Conservation (phyloP, 2,329 filamentous ascomycete genomes). For the Colletotrichum lindemuthianum region DNA sequence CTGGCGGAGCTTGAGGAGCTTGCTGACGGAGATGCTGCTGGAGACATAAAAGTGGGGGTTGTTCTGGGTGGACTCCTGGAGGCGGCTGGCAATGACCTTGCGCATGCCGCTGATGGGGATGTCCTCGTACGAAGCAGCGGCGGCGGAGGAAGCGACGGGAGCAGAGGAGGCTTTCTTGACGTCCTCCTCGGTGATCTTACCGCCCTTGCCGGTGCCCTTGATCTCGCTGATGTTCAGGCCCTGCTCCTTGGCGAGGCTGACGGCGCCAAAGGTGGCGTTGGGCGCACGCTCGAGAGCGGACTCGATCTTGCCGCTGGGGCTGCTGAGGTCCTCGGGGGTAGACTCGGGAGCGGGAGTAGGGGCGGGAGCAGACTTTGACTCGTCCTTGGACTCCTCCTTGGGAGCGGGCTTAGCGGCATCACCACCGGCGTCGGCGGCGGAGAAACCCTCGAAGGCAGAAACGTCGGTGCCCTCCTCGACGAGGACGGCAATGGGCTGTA, state of each 20-base stretch:
- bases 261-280: constrained; percentile 76
- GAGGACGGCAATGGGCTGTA: constrained; percentile 92
- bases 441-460: constrained; percentile 88
- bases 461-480: constrained; percentile 92
- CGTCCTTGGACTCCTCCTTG: constrained; percentile 73
- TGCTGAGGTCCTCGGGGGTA: constrained; percentile 52
- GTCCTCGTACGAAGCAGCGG: constrained; percentile 81
- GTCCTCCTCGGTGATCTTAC: constrained; percentile 90
- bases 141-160: constrained; percentile 59
- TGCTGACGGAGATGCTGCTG: constrained; percentile 87
- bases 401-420: constrained; percentile 72
- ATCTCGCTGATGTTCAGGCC: constrained; percentile 79
- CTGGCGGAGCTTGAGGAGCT: constrained; percentile 95
- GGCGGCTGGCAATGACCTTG: constrained; percentile 94
- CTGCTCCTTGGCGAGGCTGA: constrained; percentile 86
- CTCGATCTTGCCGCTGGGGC: constrained; percentile 84
- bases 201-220: constrained; percentile 88
- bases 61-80: constrained; percentile 84
- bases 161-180: constrained; percentile 83
- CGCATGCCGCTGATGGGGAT: constrained; percentile 90
- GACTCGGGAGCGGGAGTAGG: constrained; percentile 64
- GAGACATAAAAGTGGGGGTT: constrained; percentile 99
- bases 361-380: constrained; percentile 69
- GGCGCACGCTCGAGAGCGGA: constrained; percentile 85
- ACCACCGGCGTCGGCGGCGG: constrained; percentile 89